Conservation (phyloP, 2,329 filamentous ascomycete species). For the Fusarium abutilonis region DNA sequence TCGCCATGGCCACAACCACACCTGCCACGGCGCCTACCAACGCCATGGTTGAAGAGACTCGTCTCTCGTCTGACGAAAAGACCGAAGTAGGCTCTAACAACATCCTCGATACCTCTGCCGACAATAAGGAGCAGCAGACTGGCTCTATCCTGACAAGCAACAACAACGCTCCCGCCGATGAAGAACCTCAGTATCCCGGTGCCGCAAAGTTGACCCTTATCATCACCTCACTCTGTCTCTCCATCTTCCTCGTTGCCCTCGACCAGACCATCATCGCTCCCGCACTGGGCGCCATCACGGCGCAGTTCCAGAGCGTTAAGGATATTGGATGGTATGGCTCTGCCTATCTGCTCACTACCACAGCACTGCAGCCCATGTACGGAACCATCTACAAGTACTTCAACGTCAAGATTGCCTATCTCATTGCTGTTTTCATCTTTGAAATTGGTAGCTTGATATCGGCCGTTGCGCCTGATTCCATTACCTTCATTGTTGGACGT, state of each 20-base stretch:
- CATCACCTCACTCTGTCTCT: slow-evolving; percentile 56
- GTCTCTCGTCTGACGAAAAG: slow-evolving; percentile 46
- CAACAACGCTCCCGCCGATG: slow-evolving; percentile 1
- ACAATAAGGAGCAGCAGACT: slow-evolving; percentile 28
- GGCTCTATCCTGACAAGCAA: slow-evolving; percentile 11
- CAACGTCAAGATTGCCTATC: slow-evolving; percentile 58
- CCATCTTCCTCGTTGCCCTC: slow-evolving; percentile 61
- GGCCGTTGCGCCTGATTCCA: slow-evolving; percentile 57
- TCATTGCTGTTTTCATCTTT: slow-evolving; percentile 56
- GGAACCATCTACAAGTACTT: slow-evolving; percentile 62
- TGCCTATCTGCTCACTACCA: slow-evolving; percentile 60
- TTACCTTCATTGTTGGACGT: slow-evolving; percentile 62
- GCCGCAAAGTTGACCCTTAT: slow-evolving; percentile 55
- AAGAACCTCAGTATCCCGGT: slow-evolving; percentile 51
- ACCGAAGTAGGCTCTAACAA: slow-evolving; percentile 47
- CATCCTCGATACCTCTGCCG: slow-evolving; percentile 30
- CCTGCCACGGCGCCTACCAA: slow-evolving; percentile 27
- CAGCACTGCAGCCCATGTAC: slow-evolving; percentile 61
- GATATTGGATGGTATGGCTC: slow-evolving; percentile 65
- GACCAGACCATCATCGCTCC: slow-evolving; percentile 64
- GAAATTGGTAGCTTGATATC: slow-evolving; percentile 57
- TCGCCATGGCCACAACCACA: slow-evolving; percentile 28
- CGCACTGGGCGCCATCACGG: slow-evolving; percentile 62
- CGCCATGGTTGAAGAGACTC: slow-evolving; percentile 37
- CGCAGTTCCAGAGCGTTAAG: slow-evolving; percentile 55